phyloP scores from a whole-genome alignment of 148 eudicot genomes.

The Amaranthus cruentus region DNA sequence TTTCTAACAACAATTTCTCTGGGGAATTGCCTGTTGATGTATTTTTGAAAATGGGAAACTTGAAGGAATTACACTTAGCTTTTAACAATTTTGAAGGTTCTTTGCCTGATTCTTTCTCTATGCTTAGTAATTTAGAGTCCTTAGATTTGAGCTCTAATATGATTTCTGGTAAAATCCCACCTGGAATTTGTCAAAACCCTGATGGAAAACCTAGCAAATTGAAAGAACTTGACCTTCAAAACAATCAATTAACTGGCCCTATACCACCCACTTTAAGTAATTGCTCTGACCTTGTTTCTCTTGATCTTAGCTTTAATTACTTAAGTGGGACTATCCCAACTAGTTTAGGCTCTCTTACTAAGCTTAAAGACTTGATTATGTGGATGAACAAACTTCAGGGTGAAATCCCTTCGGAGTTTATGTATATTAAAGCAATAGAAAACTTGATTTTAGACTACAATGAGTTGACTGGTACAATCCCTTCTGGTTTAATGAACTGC shows the following conservation, averaged over 20 bases:
- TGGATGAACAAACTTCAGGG: slow-evolving; percentile 85
- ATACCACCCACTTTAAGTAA: slow-evolving; percentile 58
- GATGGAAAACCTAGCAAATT: slow-evolving; percentile 16
- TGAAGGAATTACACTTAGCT: slow-evolving; percentile 39
- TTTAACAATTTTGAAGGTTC: slow-evolving; percentile 55
- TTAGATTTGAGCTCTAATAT: slow-evolving; percentile 75
- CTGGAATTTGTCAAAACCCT: slow-evolving; percentile 29
- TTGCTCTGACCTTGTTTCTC: slow-evolving; percentile 54
- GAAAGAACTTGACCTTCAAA: slow-evolving; percentile 50
- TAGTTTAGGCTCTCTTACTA: slow-evolving; percentile 54
- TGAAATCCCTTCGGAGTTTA: slow-evolving; percentile 70
- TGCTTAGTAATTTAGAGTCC: slow-evolving; percentile 39
- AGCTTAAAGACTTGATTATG: slow-evolving; percentile 67
- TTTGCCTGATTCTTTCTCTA: slow-evolving; percentile 49
- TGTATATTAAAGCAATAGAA: slow-evolving; percentile 52
- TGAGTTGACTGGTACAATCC: slow-evolving; percentile 61
- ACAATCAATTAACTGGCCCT: slow-evolving; percentile 51
- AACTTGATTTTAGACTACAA: slow-evolving; percentile 81
- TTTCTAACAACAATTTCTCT: slow-evolving; percentile 67
- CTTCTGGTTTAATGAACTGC: slow-evolving; percentile 59
- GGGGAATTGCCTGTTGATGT: slow-evolving; percentile 67
- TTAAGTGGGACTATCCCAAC: slow-evolving; percentile 54
- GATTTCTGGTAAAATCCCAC: slow-evolving; percentile 41
- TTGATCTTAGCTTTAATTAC: slow-evolving; percentile 84
- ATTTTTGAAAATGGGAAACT: slow-evolving; percentile 44